Base-by-base conservation (phyloP, 176 grass and related monocot genomes). In the Pontederia paniculata region DNA sequence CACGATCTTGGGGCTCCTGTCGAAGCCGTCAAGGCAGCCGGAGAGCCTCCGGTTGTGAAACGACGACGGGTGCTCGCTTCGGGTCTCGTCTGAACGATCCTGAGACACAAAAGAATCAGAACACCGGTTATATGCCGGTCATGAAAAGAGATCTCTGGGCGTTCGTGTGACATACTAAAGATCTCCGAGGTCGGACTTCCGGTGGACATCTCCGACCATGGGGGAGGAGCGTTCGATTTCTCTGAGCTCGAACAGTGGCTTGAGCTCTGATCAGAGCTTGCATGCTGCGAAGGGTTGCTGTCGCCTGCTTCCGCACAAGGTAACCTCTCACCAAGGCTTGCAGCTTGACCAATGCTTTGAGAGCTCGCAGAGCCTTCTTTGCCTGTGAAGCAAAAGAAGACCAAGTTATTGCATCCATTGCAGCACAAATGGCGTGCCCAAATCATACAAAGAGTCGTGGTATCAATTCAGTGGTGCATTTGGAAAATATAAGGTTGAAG, bases 271-370 rank as follows among this genome's bases (percentile, higher is more conserved):
- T 75, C 9, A 91, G 78, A 63, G 93, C 93, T 60, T 91, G 83
- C 87, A 98, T 98, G 57, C 86, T 91, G 44, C 80, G 93, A 23
- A 98, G 80, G 54, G 80, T 84, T 0, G 83, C 86, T 2, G 80
- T 70, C 17, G 86, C 87, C 60, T 91, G 86, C 52, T 74, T 55
- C 5, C 93, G 77, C 54, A 98, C 86, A 12, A 98, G 70, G 75
- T 98, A 98, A 16, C 93, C 93, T 12, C 93, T 79, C 28, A 98
- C 86, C 2, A 91, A 69, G 17, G 93, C 93, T 62, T 98, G 93
- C 55, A 98, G 61, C 77, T 98, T 98, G 59, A 98, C 86, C 19
- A 98, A 61, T 12, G 86, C 80, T 82, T 83, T 91, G 5, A 98
- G 80, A 58, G 93, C 93, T 9, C 93, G 75, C 1, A 91, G 65